Evolutionary conservation across 2,329 filamentous ascomycete species (phyloP).

Genomic region (Akanthomyces dipterigenus): DNA sequence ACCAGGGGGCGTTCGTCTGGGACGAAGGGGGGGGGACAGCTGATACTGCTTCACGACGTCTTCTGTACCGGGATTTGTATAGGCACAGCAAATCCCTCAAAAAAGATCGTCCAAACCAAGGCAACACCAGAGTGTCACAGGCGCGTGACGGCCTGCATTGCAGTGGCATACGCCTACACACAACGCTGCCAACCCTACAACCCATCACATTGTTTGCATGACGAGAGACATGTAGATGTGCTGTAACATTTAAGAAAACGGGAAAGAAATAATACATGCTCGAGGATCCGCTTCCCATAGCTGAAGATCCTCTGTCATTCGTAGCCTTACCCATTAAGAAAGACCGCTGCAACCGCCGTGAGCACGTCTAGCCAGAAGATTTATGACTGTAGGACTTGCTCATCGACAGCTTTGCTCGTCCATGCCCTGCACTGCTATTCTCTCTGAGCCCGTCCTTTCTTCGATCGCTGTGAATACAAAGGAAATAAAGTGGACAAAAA

Average conservation of each 20-base stretch:
- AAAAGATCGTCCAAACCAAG: too few species aligned
- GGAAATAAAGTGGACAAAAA: slow-evolving; percentile 11
- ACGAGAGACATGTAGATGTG: not conserved
- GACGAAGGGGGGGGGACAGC: not conserved
- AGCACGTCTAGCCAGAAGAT: too few species aligned
- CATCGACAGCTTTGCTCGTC: slow-evolving; percentile 15
- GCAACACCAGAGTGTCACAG: not conserved
- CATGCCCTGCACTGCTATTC: slow-evolving; percentile 17
- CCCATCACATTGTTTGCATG: not conserved
- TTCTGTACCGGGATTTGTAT: too few species aligned
- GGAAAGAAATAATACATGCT: slow-evolving; percentile 43
- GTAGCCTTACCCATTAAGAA: not conserved
- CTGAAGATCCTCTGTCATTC: slow-evolving; percentile 19
- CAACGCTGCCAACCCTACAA: not conserved
- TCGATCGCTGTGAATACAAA: not conserved
- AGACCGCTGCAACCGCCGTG: too few species aligned
- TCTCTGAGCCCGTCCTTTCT: slow-evolving; percentile 3
- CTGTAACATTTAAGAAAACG: slow-evolving; percentile 15
- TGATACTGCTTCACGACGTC: too few species aligned
- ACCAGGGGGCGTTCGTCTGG: not conserved
- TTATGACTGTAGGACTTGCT: too few species aligned
- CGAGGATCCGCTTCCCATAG: slow-evolving; percentile 24
- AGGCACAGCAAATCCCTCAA: too few species aligned
- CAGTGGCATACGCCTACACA: not conserved
- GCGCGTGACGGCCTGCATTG: not conserved